A percentile compares a stretch with the other conserved stretches of the same genome.
phyloP scores from a whole-genome alignment of 2,329 filamentous ascomycete genomes.

The Fusarium pseudonygamai region DNA sequence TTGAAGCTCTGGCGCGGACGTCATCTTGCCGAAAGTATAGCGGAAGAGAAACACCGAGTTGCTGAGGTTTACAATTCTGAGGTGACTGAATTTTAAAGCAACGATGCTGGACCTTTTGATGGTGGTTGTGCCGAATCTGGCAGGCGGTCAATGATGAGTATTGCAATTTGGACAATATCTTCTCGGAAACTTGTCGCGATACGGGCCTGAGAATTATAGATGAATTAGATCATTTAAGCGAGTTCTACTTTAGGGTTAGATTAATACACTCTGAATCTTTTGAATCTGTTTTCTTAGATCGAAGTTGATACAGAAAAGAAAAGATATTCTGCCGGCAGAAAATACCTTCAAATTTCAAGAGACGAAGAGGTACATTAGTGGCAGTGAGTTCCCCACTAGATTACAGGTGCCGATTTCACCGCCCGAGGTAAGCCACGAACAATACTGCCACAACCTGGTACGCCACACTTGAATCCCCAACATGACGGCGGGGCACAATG shows the following conservation, averaged over 20 bases:
- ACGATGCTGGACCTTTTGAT: slow-evolving; percentile 3
- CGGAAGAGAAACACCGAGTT: neutral
- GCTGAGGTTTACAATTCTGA: neutral
- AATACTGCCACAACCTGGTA: slow-evolving; percentile 3
- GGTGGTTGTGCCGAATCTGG: slow-evolving; percentile 1
- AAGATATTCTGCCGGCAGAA: slow-evolving; percentile 14
- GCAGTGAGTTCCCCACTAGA: neutral
- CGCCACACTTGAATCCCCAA: slow-evolving; percentile 13
- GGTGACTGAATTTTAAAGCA: slow-evolving; percentile 13
- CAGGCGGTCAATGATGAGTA: slow-evolving; percentile 6
- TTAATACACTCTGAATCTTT: neutral
- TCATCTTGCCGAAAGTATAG: slow-evolving; percentile 6
- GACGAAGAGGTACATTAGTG: neutral
- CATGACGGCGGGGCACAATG: slow-evolving; percentile 39
- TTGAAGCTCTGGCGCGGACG: slow-evolving; percentile 48
- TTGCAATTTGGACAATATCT: neutral
- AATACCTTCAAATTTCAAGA: neutral
- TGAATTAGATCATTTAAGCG: accelerated
- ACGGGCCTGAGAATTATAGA: neutral
- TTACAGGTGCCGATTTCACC: neutral
- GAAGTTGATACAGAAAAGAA: neutral
- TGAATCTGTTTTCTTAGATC: neutral
- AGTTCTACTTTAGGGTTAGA: accelerated
- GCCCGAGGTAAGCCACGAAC: slow-evolving; percentile 5
- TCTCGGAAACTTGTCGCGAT: neutral